A percentile compares a stretch with the other conserved stretches of the same genome.
Conservation (phyloP, 805 yeast genomes). For the Candida coquimbonensis region DNA sequence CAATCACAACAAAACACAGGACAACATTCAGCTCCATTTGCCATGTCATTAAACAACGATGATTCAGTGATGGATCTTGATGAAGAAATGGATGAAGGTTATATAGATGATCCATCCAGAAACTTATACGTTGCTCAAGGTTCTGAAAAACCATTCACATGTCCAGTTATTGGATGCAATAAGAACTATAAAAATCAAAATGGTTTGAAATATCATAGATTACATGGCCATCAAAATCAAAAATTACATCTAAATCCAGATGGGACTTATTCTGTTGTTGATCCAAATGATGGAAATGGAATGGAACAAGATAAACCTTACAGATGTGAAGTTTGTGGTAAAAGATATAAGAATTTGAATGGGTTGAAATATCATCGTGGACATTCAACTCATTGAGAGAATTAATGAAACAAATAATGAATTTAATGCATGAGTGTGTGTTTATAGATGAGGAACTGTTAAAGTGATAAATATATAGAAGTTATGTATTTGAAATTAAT, state of each 20-base stretch:
- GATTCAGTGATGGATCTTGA: constrained; percentile 25
- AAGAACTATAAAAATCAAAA: constrained; percentile 96
- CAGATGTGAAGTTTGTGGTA: constrained; percentile 97
- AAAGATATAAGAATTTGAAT: constrained; percentile 90
- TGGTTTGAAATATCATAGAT: constrained; percentile 90
- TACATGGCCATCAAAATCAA: constrained; percentile 97
- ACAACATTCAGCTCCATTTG: constrained; percentile 23
- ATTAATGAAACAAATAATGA: too few relatives aligned
- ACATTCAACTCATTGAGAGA: constrained; percentile 79
- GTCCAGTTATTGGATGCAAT: constrained; percentile 98
- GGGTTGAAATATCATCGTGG: constrained; percentile 97
- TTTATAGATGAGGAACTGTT: not conserved
- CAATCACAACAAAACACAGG: constrained; percentile 12
- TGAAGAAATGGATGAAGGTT: constrained; percentile 63
- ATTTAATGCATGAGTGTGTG: too few relatives aligned
- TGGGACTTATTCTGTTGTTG: constrained; percentile 87
- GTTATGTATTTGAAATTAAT: too few relatives aligned
- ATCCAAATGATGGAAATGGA: constrained; percentile 92
- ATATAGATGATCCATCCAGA: constrained; percentile 95
- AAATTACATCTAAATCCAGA: constrained; percentile 84
- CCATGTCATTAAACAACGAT: constrained; percentile 27
- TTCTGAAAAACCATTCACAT: constrained; percentile 90
- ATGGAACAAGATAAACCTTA: constrained; percentile 98
- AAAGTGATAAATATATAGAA: not conserved
- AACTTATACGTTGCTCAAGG: constrained; percentile 90